These are phyloP conservation scores for Penstemon eatonii DNA, from an alignment of 257 asterid species.

Conservation along the genomic window DNA sequence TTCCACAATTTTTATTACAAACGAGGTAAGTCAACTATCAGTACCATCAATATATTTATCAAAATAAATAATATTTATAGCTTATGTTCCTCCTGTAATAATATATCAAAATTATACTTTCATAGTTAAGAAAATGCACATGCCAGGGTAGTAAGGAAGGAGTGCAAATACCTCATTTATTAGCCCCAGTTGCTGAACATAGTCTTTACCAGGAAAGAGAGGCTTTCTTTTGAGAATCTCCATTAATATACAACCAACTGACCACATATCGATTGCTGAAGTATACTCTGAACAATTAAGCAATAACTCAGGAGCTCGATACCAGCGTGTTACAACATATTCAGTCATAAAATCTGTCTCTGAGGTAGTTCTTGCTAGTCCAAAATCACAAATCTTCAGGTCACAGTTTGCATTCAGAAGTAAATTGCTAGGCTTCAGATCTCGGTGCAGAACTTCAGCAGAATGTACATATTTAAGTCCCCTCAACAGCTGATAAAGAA, in stretches of 20 bases:
- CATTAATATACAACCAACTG: constrained; percentile 71
- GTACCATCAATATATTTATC: neutral
- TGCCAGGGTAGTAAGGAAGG: constrained; percentile 7
- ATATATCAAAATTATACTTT: neutral
- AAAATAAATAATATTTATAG: neutral
- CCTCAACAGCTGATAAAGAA: constrained; percentile 46
- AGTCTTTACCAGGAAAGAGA: constrained; percentile 70
- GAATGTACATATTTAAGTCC: constrained; percentile 47
- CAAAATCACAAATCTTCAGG: constrained; percentile 68
- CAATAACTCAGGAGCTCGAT: constrained; percentile 66
- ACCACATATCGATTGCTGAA: constrained; percentile 71
- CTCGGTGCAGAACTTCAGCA: constrained; percentile 49
- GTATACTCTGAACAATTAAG: constrained; percentile 69
- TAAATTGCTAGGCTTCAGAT: constrained; percentile 44
- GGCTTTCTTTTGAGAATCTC: constrained; percentile 63
- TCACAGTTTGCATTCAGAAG: constrained; percentile 53
- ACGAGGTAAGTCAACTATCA: constrained; percentile 8
- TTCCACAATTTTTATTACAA: constrained; percentile 21
- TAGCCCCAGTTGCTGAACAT: constrained; percentile 63
- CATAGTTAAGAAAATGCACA: neutral
- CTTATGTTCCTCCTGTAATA: constrained; percentile 6
- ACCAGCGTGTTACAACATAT: constrained; percentile 51
- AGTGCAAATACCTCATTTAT: constrained; percentile 48
- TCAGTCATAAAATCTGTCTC: constrained; percentile 49
- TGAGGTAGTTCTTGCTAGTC: constrained; percentile 45